phyloP scores from a whole-genome alignment of 2,329 filamentous ascomycete genomes.

The Aspergillus amoenus region DNA sequence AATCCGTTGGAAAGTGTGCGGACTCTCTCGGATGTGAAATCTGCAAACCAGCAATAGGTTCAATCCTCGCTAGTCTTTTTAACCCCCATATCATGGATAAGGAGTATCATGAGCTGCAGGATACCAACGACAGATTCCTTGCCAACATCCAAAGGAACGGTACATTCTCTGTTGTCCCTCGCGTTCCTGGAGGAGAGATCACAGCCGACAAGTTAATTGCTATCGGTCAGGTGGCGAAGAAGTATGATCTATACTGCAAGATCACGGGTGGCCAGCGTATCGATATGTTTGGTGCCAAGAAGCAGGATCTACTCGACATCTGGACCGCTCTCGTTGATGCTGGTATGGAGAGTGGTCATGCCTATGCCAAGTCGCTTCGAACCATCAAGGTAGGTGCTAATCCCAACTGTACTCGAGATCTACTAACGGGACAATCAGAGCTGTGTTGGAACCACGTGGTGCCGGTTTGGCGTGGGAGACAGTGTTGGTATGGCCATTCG shows the following conservation, averaged over 20 bases:
- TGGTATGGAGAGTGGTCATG: slow-evolving; percentile 87
- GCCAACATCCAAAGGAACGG: slow-evolving; percentile 91
- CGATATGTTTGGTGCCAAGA: slow-evolving; percentile 88
- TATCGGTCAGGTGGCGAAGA: slow-evolving; percentile 80
- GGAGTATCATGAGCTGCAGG: slow-evolving; percentile 71
- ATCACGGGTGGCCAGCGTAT: slow-evolving; percentile 91
- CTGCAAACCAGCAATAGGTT: slow-evolving; percentile 80
- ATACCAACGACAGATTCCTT: slow-evolving; percentile 85
- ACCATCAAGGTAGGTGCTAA: slow-evolving; percentile 65
- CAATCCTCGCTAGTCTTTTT: slow-evolving; percentile 77
- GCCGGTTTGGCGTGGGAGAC: slow-evolving; percentile 82
- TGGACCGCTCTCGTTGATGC: slow-evolving; percentile 79
- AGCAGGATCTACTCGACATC: slow-evolving; percentile 79
- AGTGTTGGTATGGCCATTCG: slow-evolving; percentile 88
- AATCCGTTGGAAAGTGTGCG: slow-evolving; percentile 68
- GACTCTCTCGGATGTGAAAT: slow-evolving; percentile 78
- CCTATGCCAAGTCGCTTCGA: slow-evolving; percentile 83
- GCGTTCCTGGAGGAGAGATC: slow-evolving; percentile 81
- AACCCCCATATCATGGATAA: slow-evolving; percentile 79
- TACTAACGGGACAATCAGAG: slow-evolving; percentile 48
- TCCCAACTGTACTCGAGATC: background rate
- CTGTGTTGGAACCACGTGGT: slow-evolving; percentile 90
- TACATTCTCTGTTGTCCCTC: slow-evolving; percentile 83
- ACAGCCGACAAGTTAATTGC: slow-evolving; percentile 80
- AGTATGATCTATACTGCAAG: slow-evolving; percentile 83